These are phyloP conservation scores for Persicaria tinctoria DNA, from an alignment of 148 eudicot genomes.

Conservation along the genomic window DNA sequence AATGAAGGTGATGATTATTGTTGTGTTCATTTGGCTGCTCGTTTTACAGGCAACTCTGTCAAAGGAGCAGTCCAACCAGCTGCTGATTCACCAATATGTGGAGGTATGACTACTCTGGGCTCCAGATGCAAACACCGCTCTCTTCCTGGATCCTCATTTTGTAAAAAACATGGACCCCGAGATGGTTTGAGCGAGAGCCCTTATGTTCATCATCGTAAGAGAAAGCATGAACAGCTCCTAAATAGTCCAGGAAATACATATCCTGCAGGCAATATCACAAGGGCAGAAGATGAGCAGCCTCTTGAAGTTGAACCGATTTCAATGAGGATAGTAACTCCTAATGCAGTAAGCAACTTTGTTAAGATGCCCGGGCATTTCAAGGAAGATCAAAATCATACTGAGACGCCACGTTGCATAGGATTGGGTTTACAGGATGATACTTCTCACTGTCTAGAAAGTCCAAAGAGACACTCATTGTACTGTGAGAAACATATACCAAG, in stretches of 20 bases:
- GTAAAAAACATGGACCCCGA: constrained; percentile 76
- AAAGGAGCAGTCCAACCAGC: constrained; percentile 39
- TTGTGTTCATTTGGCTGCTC: constrained; percentile 82
- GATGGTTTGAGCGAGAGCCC: constrained; percentile 28
- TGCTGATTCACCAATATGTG: constrained; percentile 56
- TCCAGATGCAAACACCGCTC: constrained; percentile 85
- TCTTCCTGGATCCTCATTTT: constrained; percentile 54
- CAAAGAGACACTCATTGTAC: constrained; percentile 60
- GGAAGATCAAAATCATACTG: constrained; percentile 22
- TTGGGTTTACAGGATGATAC: constrained; percentile 33
- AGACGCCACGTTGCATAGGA: constrained; percentile 55
- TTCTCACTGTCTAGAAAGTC: constrained; percentile 52
- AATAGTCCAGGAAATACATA: constrained; percentile 22
- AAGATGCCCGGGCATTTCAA: constrained; percentile 25
- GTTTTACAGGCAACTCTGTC: constrained; percentile 31
- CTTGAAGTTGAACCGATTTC: constrained; percentile 40
- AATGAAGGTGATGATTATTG: constrained; percentile 89
- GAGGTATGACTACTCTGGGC: constrained; percentile 74
- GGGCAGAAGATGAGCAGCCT: constrained; percentile 28
- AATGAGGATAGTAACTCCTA: constrained; percentile 20
- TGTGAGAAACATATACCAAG: constrained; percentile 91
- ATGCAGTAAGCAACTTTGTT: constrained; percentile 21
- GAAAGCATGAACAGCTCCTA: constrained; percentile 42
- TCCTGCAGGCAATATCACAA: constrained; percentile 25
- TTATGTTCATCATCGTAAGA: constrained; percentile 37